These are phyloP conservation scores for Stephania yunnanensis DNA, from an alignment of 164 flowering plant species.

Conservation along the genomic window DNA sequence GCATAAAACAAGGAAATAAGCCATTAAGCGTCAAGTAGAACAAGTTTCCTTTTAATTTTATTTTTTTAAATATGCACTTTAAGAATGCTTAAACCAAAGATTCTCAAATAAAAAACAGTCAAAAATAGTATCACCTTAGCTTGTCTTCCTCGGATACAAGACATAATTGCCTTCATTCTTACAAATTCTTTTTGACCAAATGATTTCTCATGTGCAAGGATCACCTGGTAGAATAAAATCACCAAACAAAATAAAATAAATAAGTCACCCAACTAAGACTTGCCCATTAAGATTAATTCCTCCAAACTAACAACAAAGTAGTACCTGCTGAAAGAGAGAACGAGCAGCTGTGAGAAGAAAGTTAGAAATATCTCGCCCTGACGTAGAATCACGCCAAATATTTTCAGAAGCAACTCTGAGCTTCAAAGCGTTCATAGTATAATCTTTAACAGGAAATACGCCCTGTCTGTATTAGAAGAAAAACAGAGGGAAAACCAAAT, in stretches of 20 bases:
- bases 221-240: conserved; percentile 42
- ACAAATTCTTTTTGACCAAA: conserved; percentile 45
- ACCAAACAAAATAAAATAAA: neutral
- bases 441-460: conserved; percentile 46
- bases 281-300: neutral
- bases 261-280: too few species aligned
- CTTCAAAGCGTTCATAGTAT: conserved; percentile 38
- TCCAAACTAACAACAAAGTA: neutral
- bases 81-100: neutral
- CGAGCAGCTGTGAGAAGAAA: conserved; percentile 49
- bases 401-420: conserved; percentile 47
- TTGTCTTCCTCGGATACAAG: conserved; percentile 18
- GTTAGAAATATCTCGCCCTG: conserved; percentile 15
- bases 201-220: conserved; percentile 64
- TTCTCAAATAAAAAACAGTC: neutral
- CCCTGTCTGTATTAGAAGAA: conserved; percentile 33
- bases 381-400: conserved; percentile 47
- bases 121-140: conserved; percentile 26
- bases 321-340: conserved; percentile 65
- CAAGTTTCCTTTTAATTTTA: too few species aligned
- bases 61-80: too few species aligned
- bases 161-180: conserved; percentile 39
- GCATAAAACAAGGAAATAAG: neutral
- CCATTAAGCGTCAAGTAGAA: too few species aligned
- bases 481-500: neutral